A percentile compares a stretch with the other conserved stretches of the same genome.
These are phyloP conservation scores for Hygrophila difformis DNA, from an alignment of 257 asterid genomes.

Conservation along the genomic window DNA sequence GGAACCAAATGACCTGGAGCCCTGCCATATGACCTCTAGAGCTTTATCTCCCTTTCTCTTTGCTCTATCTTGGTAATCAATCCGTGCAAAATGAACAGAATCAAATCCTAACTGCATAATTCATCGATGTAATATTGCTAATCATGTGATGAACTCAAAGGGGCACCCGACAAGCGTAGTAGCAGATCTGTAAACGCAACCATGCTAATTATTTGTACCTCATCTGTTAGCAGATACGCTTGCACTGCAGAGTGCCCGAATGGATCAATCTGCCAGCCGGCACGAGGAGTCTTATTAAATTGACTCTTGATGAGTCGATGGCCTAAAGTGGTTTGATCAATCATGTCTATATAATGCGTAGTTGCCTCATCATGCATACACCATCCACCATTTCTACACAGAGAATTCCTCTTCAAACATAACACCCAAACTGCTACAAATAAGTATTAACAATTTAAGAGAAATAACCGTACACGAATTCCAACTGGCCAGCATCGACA, in stretches of 20 bases:
- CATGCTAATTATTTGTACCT: constrained; percentile 27
- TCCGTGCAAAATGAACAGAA: constrained; percentile 78
- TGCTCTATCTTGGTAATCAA: constrained; percentile 87
- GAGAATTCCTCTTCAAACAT: background rate
- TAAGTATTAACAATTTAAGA: background rate
- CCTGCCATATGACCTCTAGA: constrained; percentile 90
- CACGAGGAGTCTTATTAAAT: constrained; percentile 79
- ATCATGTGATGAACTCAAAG: background rate
- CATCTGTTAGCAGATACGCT: constrained; percentile 71
- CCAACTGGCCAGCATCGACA: constrained; percentile 68
- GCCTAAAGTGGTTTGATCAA: constrained; percentile 90
- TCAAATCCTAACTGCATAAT: constrained; percentile 66
- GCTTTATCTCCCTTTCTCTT: constrained; percentile 58
- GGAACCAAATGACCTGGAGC: constrained; percentile 71
- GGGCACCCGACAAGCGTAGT: background rate
- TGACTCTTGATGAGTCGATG: constrained; percentile 57
- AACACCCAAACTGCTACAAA: background rate
- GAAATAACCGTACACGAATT: constrained; percentile 59
- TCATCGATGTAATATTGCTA: background rate
- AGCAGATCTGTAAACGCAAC: background rate
- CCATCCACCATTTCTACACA: constrained; percentile 87
- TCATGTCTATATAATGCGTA: constrained; percentile 78
- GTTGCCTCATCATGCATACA: constrained; percentile 97
- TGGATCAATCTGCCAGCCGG: constrained; percentile 98
- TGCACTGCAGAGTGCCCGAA: constrained; percentile 93